Evolutionary conservation across 257 asterid genomes (phyloP).

Genomic region (Ocimum tenuiflorum): DNA sequence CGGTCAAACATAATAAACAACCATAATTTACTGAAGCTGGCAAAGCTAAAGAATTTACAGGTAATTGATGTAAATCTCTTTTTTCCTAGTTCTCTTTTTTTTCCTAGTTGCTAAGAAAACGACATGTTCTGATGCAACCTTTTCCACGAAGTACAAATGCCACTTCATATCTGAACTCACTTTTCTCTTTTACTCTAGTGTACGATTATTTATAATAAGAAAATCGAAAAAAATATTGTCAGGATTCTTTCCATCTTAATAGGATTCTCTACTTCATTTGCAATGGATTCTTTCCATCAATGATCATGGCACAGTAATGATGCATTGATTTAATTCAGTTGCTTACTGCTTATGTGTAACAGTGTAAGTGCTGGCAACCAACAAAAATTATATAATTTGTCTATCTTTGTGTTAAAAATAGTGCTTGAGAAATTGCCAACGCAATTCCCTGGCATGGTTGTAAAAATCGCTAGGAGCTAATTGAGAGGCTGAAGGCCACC

Average conservation of each 20-base stretch:
- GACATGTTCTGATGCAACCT: not conserved
- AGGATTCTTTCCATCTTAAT: not conserved
- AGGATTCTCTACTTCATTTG: not conserved
- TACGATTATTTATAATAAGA: not conserved
- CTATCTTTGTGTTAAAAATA: not conserved
- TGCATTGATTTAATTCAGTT: not conserved
- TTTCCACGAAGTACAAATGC: not conserved
- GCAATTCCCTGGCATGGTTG: too few relatives aligned
- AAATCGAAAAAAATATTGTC: not conserved
- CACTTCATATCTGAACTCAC: not conserved
- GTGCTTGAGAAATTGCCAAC: not conserved
- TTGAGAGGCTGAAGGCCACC: too few relatives aligned
- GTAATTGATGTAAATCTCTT: constrained; percentile 31
- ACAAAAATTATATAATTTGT: not conserved
- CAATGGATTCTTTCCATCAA: not conserved
- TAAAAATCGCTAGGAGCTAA: too few relatives aligned
- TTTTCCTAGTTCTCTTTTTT: not conserved
- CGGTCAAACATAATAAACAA: constrained; percentile 79
- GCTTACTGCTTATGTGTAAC: not conserved
- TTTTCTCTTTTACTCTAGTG: not conserved
- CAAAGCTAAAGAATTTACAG: constrained; percentile 66
- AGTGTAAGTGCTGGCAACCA: not conserved
- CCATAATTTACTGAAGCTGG: constrained; percentile 59
- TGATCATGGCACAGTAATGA: not conserved
- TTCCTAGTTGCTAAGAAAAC: not conserved